phyloP scores from a whole-genome alignment of 1,284 basidiomycete genomes.

The Pseudozyma sp. region DNA sequence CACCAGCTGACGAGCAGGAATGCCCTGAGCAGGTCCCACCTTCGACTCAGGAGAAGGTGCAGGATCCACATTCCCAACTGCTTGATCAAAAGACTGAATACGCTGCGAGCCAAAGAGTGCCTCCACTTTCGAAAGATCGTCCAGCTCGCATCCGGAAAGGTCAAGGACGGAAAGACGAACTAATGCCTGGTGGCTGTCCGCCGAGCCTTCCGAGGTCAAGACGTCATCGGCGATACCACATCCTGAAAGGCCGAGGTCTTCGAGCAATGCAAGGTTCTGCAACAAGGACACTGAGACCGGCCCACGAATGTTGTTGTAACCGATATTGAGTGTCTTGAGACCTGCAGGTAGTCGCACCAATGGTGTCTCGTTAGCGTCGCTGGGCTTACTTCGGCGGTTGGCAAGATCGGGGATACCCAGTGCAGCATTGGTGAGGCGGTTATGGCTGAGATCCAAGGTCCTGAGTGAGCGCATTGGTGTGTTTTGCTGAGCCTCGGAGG shows the following conservation, averaged over 20 bases:
- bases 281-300: constrained; percentile 48
- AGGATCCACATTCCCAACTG: constrained; percentile 25
- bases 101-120: constrained; percentile 50
- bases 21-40: constrained; percentile 13
- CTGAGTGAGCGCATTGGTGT: constrained; percentile 46
- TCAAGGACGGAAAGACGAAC: constrained; percentile 46
- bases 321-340: constrained; percentile 51
- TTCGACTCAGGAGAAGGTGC: constrained; percentile 1
- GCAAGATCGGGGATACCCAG: constrained; percentile 42
- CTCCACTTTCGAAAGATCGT: constrained; percentile 53
- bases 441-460: constrained; percentile 56
- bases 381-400: constrained; percentile 24
- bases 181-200: constrained; percentile 18
- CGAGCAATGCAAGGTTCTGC: constrained; percentile 30
- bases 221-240: constrained; percentile 60
- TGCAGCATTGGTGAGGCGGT: constrained; percentile 51
- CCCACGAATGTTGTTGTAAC: constrained; percentile 58
- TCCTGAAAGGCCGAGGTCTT: constrained; percentile 55
- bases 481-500: not conserved
- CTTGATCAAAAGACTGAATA: constrained; percentile 37
- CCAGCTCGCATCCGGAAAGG: constrained; percentile 58
- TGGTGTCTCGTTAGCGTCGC: not conserved
- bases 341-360: constrained; percentile 38
- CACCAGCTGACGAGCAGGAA: constrained; percentile 50
- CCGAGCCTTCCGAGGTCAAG: constrained; percentile 21